Base-by-base conservation (phyloP, 2,329 filamentous ascomycete species). In the Clonostachys chloroleuca region DNA sequence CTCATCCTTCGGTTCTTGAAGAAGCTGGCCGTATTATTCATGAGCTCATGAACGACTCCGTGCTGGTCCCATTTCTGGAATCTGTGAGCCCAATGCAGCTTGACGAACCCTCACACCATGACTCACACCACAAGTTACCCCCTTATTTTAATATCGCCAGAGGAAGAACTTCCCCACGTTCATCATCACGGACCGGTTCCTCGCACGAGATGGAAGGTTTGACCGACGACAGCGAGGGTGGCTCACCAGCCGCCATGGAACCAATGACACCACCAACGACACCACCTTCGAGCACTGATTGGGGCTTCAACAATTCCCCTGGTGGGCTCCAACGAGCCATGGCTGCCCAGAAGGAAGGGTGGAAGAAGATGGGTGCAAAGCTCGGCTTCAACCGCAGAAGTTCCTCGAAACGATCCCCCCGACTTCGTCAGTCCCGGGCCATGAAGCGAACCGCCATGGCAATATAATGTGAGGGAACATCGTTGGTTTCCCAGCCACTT, bases 21-120 rank as follows among this genome's bases (percentile, higher is more conserved):
- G 80, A 88, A 44, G 91, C 94, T 17, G 87, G 95, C 20, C 80
- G 81, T 51, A 95, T 96, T 51, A 89, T 96, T 39, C 92, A 92
- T 64, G 94, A 97, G 56, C 74, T 99, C 47, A 97, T 99, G 92
- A 95, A 96, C 58, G 94, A 97, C 63, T 96, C 92, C 5, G 89
- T 97, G 1, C 75, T 97, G 45, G 84, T 96, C 1, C 92, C 92
- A 0, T 99, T 97, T 62, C 77, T 97, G 46, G 92, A 96, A 52
- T 80, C 78, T 1, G 68, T 79, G n/a, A 58, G 69, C 6, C 60
- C 70, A 2, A 55, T 56, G 45, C 66, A 64, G 46, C 57, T 65
- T 2, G 68, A 72, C 12, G 56, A 58, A 14, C 53, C 58, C 10
- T 48, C 54, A 14, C 45, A 73, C 24, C 69, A 70, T 8, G 63